phyloP scores from a whole-genome alignment of 345 rosid species.

The Populus ilicifolia region DNA sequence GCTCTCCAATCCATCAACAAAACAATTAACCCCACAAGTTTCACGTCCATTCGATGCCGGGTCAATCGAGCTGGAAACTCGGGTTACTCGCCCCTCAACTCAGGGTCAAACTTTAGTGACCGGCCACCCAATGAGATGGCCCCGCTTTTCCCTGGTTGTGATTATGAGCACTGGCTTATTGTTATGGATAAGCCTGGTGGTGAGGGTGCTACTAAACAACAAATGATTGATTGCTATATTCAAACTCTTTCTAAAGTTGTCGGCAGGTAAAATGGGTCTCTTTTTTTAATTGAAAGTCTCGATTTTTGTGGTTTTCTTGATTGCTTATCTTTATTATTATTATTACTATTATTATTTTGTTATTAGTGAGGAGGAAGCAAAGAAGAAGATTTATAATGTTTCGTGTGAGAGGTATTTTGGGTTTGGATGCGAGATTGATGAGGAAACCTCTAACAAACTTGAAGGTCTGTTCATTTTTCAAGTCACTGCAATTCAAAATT shows the following conservation, averaged over 20 bases:
- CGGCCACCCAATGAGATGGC: conserved; percentile 96
- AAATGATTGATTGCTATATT: conserved; percentile 88
- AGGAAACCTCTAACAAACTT: conserved; percentile 88
- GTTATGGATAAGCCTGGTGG: conserved; percentile 96
- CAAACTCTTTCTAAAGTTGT: conserved; percentile 76
- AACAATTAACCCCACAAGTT: conserved; percentile 27
- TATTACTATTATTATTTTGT: background rate
- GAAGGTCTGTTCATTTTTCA: conserved; percentile 48
- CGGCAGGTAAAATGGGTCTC: conserved; percentile 46
- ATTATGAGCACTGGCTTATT: conserved; percentile 94
- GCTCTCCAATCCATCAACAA: conserved; percentile 16
- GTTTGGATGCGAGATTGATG: conserved; percentile 91
- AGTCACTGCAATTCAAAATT: background rate
- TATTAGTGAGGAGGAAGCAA: conserved; percentile 85
- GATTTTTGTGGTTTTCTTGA: background rate
- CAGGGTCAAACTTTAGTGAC: conserved; percentile 86
- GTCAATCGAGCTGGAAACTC: conserved; percentile 72
- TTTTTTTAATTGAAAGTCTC: background rate
- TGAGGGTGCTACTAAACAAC: conserved; percentile 79
- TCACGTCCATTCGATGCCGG: conserved; percentile 56
- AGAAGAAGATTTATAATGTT: conserved; percentile 82
- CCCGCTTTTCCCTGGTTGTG: conserved; percentile 90
- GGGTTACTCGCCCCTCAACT: conserved; percentile 79
- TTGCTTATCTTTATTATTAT: background rate
- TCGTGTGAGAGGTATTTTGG: conserved; percentile 97